Base-by-base conservation (phyloP, 1,284 basidiomycete species). In the Sporisorium iseilematis-ciliati region DNA sequence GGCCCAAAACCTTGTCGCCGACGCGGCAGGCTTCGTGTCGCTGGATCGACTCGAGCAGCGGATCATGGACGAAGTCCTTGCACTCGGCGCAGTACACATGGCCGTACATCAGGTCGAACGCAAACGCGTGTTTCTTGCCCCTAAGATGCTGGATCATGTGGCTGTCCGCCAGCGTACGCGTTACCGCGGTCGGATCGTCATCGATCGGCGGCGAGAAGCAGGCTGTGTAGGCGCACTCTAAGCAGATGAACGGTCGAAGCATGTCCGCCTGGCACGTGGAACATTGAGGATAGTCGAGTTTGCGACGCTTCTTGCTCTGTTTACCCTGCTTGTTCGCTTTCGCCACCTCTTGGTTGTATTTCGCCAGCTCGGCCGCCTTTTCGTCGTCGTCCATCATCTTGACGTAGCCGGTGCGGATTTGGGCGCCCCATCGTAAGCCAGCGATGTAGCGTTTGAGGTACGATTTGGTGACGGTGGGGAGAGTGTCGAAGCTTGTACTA, bases 181-280 rank as follows among this genome's bases (percentile, higher is more conserved):
- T 65, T 2, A 65, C 50, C 14, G 54, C 40, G 5, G 57, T 64
- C 10, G 49, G 57, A 33, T 68, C 50, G n/a, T 73, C 60, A n/a
- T 67, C 72, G 16, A 57, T 33, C 2, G 59, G 57, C 8, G 67
- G 48, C 54, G 62, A 75, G 63, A 83, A 81, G 64, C 83, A 84
- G 12, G 64, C 82, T 2, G 74, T 71, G 43, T 58, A 65, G 7
- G 81, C 81, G 62, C 82, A 84, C 29, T 78, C 65, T 16, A 85
- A 57, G 59, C 84, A 85, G 56, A 85, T 62, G 56, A 79, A 85
- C 0, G 84, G 84, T 7, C 80, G 70, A 26, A 81, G 71, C 49
- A 83, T 63, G 25, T 82, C 73, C 16, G 73, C 52, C 21, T 59
- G 53, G 45, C 84, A 85, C 7, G 62, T 50, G 8, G 63, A 50